Base-by-base conservation (phyloP, 192 early-diverging fungal genomes). In the Coemansia sp. region DNA sequence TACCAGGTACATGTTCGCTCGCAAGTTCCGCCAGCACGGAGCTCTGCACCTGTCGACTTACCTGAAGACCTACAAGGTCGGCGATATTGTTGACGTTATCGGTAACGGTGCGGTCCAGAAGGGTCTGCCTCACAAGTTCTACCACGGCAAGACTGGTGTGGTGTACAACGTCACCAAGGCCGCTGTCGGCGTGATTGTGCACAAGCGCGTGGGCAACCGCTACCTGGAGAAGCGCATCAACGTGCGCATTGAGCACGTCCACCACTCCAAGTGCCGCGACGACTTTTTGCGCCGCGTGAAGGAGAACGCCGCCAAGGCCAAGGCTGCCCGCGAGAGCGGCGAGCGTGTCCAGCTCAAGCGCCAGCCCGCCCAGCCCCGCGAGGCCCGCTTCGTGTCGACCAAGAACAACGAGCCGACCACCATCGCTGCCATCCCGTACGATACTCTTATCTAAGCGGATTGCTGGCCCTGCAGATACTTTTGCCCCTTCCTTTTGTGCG, bases 41-140 rank as follows among this genome's bases (percentile, higher is more conserved):
- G 81, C 88, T 65, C 88, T 97, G 82, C 86, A 86, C 72, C 86
- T 97, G 74, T 95, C 95, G 75, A 98, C 94, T 82, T 98, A 97
- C 90, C 81, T 98, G 75, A 94, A 93, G 87, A 91, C 82, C 81
- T 98, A 96, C 93, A 95, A 96, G 88, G 92, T 96, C 57, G 97
- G 97, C 58, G 97, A 98, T 82, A 95, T 98, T 65, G 96, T 98
- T 64, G 96, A 98, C 85, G 94, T 98, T 86, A 96, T 96, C 90
- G 95, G 92, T 64, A 95, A 97, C 86, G 95, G 91, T 85, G 95
- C 97, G 70, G 83, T 97, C 82, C 97, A 98, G 86, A 95, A 96
- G 90, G 97, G 97, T 84, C 91, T 98, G 91, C 97, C 97, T 72
- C 97, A 98, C 93, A 98, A 97, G 90, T 98, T 90, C 90, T 98